Evolutionary conservation across 495 filamentous ascomycete species (phyloP).

Genomic region (Cladorrhinum samala): DNA sequence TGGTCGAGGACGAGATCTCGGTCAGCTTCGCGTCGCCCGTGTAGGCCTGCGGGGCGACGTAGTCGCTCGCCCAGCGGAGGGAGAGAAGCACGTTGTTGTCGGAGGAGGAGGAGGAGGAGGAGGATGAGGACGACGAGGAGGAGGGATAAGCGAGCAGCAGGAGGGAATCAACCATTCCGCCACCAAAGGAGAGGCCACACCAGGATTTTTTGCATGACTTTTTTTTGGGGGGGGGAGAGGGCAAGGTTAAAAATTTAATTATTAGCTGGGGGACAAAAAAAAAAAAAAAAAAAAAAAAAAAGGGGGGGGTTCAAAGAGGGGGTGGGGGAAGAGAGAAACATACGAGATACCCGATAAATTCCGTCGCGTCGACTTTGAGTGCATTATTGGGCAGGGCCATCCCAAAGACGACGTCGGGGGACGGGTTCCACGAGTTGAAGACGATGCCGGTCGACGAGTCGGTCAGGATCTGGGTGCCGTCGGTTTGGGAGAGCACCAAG

Average conservation of each 20-base stretch:
- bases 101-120: too few species aligned
- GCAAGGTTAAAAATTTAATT: conserved; percentile 8
- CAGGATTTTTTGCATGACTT: conserved; percentile 22
- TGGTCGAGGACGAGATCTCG: conserved; percentile 44
- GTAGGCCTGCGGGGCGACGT: conserved; percentile 49
- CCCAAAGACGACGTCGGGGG: conserved; percentile 40
- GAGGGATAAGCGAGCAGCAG: conserved; percentile 50
- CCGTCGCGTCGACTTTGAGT: conserved; percentile 39
- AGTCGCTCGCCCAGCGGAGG: conserved; percentile 48
- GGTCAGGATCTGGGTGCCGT: conserved; percentile 20
- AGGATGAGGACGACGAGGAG: too few species aligned
- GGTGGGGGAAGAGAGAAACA: conserved; percentile 6
- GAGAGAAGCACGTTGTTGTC: conserved; percentile 40
- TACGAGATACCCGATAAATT: conserved; percentile 50
- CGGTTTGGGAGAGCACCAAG: conserved; percentile 2
- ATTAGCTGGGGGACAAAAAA: background rate
- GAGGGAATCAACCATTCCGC: conserved; percentile 49
- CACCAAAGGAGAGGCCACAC: conserved; percentile 49
- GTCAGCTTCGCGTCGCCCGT: conserved; percentile 46
- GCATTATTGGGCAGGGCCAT: conserved; percentile 44
- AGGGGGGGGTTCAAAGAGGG: background rate
- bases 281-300: background rate
- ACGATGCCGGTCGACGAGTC: conserved; percentile 32
- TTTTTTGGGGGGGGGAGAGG: background rate
- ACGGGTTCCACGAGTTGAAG: conserved; percentile 30